phyloP scores from a whole-genome alignment of 208 protist species.

The Wallacemonas collosoma region DNA sequence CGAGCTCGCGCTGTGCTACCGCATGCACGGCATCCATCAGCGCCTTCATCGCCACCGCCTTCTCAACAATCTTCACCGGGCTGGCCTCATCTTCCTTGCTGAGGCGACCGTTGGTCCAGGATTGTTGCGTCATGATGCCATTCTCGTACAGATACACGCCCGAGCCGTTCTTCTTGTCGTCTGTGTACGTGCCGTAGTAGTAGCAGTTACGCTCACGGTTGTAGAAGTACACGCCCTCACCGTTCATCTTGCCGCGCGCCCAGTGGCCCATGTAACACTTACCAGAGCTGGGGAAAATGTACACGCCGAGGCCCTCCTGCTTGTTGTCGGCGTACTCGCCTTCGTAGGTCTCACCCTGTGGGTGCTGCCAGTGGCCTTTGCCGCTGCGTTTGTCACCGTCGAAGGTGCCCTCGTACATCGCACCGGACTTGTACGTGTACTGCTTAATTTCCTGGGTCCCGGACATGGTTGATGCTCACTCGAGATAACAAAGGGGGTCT shows the following conservation, averaged over 20 bases:
- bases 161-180: conserved; percentile 83
- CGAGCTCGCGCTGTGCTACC: conserved; percentile 67
- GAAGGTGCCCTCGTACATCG: conserved; percentile 89
- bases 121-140: conserved; percentile 78
- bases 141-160: conserved; percentile 89
- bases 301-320: conserved; percentile 84
- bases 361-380: conserved; percentile 76
- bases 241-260: conserved; percentile 76
- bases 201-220: conserved; percentile 54
- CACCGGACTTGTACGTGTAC: conserved; percentile 89
- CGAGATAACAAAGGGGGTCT: too few species aligned
- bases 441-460: conserved; percentile 44
- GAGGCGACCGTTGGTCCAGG: conserved; percentile 69
- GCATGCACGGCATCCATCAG: conserved; percentile 49
- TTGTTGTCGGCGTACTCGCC: conserved; percentile 89
- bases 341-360: conserved; percentile 83
- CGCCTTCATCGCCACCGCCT: conserved; percentile 40
- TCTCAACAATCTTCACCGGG: conserved; percentile 65
- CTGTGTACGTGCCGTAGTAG: conserved; percentile 74
- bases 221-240: conserved; percentile 87
- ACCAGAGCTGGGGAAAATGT: conserved; percentile 65
- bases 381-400: conserved; percentile 72
- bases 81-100: conserved; percentile 62
- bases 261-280: conserved; percentile 88
- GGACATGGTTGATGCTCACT: conserved; percentile 2